Conservation (phyloP, 2,329 filamentous ascomycete species). For the Westerdykella sp. region DNA sequence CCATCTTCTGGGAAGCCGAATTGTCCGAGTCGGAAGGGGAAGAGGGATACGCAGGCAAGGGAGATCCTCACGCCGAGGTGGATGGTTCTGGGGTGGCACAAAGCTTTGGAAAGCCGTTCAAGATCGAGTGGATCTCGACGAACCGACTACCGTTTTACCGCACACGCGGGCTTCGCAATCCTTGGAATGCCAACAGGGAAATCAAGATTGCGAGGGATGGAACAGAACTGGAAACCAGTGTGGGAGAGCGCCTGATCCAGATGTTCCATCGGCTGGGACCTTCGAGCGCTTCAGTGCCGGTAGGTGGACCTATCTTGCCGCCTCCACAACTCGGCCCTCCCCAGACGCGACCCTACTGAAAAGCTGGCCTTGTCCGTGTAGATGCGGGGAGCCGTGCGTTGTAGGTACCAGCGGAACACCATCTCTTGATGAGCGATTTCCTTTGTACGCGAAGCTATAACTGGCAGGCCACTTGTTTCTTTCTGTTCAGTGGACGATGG, state of each 20-base stretch:
- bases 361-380: not conserved
- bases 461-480: conserved; percentile 1
- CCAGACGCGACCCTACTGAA: conserved; percentile 24
- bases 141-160: conserved; percentile 79
- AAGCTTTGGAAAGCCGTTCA: conserved; percentile 86
- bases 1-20: conserved; percentile 93
- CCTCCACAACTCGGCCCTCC: conserved; percentile 17
- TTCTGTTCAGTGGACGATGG: not conserved
- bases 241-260: conserved; percentile 69
- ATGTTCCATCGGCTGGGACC: conserved; percentile 58
- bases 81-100: conserved; percentile 42
- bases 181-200: conserved; percentile 91
- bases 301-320: conserved; percentile 8
- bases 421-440: not conserved
- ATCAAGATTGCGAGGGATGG: conserved; percentile 95
- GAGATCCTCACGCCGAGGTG: conserved; percentile 37
- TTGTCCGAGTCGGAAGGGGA: conserved; percentile 49
- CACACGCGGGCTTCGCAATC: conserved; percentile 79
- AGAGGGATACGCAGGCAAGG: conserved; percentile 41
- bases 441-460: conserved; percentile 3
- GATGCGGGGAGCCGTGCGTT: not conserved
- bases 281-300: conserved; percentile 15
- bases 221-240: conserved; percentile 79
- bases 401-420: not conserved
- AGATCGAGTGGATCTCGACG: conserved; percentile 83